Conservation (phyloP, 73 alveolate genomes). For the Paramecium sexaurelia region DNA sequence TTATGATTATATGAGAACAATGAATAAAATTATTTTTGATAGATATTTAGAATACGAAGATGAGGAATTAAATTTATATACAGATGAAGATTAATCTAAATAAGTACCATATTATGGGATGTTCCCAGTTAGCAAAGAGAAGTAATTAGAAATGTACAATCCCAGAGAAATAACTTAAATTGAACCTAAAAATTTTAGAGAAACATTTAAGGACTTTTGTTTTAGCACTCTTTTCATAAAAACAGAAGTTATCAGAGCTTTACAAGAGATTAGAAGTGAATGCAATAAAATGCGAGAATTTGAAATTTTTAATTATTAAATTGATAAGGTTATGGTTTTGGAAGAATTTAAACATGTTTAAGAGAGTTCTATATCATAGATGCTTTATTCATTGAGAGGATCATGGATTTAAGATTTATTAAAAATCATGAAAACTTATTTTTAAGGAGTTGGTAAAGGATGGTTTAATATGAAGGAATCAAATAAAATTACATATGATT, state of each 20-base stretch:
- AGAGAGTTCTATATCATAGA: slow-evolving; percentile 85
- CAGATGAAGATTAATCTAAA: not conserved
- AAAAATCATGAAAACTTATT: slow-evolving; percentile 89
- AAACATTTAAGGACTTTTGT: slow-evolving; percentile 89
- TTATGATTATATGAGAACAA: slow-evolving; percentile 94
- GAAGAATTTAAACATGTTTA: slow-evolving; percentile 96
- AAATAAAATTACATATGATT: slow-evolving; percentile 96
- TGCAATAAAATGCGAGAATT: slow-evolving; percentile 86
- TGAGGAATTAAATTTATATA: slow-evolving; percentile 40
- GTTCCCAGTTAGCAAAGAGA: slow-evolving; percentile 78
- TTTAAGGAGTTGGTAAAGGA: slow-evolving; percentile 97
- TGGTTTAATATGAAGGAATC: slow-evolving; percentile 98
- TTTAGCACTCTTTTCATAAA: slow-evolving; percentile 84
- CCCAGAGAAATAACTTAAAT: slow-evolving; percentile 29
- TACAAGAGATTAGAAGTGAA: slow-evolving; percentile 92
- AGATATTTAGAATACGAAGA: slow-evolving; percentile 79
- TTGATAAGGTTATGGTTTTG: slow-evolving; percentile 91
- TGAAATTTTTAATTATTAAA: slow-evolving; percentile 82
- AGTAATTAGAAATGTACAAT: slow-evolving; percentile 44
- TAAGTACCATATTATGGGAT: slow-evolving; percentile 73
- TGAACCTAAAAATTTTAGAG: slow-evolving; percentile 83
- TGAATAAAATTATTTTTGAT: slow-evolving; percentile 96
- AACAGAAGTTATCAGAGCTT: slow-evolving; percentile 80
- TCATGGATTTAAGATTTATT: slow-evolving; percentile 93
- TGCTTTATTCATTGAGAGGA: slow-evolving; percentile 87